phyloP scores from a whole-genome alignment of 2,329 filamentous ascomycete genomes.

The Sphaerulina musiva region DNA sequence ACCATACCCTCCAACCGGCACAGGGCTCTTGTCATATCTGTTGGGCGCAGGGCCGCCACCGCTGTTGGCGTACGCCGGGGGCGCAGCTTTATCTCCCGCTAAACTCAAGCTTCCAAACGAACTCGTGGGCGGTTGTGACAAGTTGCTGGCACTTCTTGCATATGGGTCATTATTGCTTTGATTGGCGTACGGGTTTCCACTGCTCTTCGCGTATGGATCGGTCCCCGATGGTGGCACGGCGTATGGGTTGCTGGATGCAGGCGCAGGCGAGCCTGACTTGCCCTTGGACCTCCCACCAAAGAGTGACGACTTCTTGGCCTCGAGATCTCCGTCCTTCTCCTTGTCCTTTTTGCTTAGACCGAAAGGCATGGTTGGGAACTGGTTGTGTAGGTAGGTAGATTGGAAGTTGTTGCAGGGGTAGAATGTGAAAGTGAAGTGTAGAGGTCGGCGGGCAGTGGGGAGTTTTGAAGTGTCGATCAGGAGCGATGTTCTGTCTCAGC shows the following conservation, averaged over 20 bases:
- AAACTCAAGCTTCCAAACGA: constrained; percentile 29
- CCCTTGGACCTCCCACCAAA: constrained; percentile 53
- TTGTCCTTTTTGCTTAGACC: constrained; percentile 49
- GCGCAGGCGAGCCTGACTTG: constrained; percentile 44
- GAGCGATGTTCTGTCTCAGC: constrained; percentile 1
- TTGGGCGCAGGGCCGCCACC: constrained; percentile 29
- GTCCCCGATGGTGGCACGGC: constrained; percentile 40
- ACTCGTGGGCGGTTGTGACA: constrained; percentile 28
- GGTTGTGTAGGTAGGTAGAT: not conserved
- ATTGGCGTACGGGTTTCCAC: constrained; percentile 32
- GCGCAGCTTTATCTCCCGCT: constrained; percentile 25
- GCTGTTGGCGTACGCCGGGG: constrained; percentile 33
- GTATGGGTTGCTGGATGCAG: constrained; percentile 50
- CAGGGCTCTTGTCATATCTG: constrained; percentile 41
- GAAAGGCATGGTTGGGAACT: constrained; percentile 31
- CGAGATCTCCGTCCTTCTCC: constrained; percentile 47
- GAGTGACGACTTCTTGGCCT: constrained; percentile 50
- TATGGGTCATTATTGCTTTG: constrained; percentile 27
- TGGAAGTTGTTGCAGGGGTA: not conserved
- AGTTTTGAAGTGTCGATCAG: constrained; percentile 6
- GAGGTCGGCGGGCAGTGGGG: not conserved
- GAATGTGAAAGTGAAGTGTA: constrained; percentile 4
- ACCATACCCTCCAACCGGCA: constrained; percentile 42
- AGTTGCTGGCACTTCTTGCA: constrained; percentile 24
- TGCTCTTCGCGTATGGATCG: constrained; percentile 24